Percentiles rank a stretch among this genome's conserved stretches.
Evolutionary conservation across 1,284 basidiomycete species (phyloP).

Genomic region (Quambalaria eucalypti): DNA sequence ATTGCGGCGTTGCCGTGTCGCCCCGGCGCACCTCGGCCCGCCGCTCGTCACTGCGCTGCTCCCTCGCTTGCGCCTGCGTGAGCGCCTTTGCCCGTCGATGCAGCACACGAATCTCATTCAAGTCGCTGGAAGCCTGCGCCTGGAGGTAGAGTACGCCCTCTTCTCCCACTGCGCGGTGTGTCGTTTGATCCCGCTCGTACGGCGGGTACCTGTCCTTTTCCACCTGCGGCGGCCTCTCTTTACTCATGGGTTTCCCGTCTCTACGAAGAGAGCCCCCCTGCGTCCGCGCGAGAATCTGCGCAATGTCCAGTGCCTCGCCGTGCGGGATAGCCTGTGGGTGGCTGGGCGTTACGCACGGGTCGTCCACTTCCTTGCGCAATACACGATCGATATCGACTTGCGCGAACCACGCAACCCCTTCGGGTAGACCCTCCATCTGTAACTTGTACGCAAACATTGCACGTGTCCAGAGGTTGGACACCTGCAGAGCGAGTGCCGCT

Average conservation of each 20-base stretch:
- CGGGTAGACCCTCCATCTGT: constrained; percentile 90
- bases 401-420: constrained; percentile 82
- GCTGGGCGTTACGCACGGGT: constrained; percentile 88
- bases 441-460: constrained; percentile 83
- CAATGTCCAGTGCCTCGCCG: constrained; percentile 76
- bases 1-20: background rate
- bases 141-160: constrained; percentile 37
- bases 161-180: constrained; percentile 36
- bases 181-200: constrained; percentile 26
- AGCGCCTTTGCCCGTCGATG: constrained; percentile 21
- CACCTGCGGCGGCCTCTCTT: background rate
- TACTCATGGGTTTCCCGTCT: constrained; percentile 14
- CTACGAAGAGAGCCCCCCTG: constrained; percentile 24
- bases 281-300: constrained; percentile 54
- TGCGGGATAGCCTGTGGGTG: constrained; percentile 72
- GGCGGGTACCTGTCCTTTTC: background rate
- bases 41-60: background rate
- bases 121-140: constrained; percentile 39
- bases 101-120: constrained; percentile 39
- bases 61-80: background rate
- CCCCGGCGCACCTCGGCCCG: background rate
- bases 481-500: constrained; percentile 82
- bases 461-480: constrained; percentile 93
- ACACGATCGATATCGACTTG: constrained; percentile 88
- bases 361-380: constrained; percentile 89